These are phyloP conservation scores for Globisporangium perplexum DNA, from an alignment of 352 stramenopile species.

Conservation along the genomic window DNA sequence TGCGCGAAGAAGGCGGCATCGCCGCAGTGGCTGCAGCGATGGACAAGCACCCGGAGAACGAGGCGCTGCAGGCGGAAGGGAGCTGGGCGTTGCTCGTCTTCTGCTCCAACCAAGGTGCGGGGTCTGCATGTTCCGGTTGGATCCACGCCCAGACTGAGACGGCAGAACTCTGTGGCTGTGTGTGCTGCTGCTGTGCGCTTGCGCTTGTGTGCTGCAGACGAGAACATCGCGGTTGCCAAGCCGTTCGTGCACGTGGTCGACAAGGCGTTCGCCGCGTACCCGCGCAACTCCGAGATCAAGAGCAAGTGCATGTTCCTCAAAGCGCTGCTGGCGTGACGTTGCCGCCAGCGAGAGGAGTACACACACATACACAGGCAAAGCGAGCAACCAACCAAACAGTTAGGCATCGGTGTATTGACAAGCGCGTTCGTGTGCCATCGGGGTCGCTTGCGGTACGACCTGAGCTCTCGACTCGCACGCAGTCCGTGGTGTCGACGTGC, in stretches of 20 bases:
- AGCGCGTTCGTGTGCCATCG: too few relatives aligned
- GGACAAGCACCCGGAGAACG: slow-evolving; percentile 55
- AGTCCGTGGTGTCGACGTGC: too few relatives aligned
- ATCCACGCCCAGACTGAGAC: not conserved
- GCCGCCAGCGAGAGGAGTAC: not conserved
- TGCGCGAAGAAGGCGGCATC: slow-evolving; percentile 59
- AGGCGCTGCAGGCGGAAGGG: slow-evolving; percentile 61
- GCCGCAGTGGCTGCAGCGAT: slow-evolving; percentile 53
- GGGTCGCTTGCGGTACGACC: too few relatives aligned
- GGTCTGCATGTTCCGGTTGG: not conserved
- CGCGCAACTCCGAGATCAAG: slow-evolving; percentile 52
- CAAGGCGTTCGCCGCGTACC: slow-evolving; percentile 33
- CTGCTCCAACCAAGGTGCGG: slow-evolving; percentile 65
- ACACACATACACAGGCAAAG: not conserved
- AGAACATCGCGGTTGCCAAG: slow-evolving; percentile 52
- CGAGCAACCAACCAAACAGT: too few relatives aligned
- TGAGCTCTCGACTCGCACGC: too few relatives aligned
- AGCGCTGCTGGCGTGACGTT: slow-evolving; percentile 36
- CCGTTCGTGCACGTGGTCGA: slow-evolving; percentile 36
- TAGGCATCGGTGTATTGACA: too few relatives aligned
- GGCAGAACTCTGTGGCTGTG: not conserved
- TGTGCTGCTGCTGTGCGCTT: not conserved
- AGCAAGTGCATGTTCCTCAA: slow-evolving; percentile 62
- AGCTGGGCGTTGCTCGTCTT: slow-evolving; percentile 77
- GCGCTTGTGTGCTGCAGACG: slow-evolving; percentile 21